Evolutionary conservation across 192 early-diverging fungal species (phyloP).

Genomic region (Coemansia sp.): DNA sequence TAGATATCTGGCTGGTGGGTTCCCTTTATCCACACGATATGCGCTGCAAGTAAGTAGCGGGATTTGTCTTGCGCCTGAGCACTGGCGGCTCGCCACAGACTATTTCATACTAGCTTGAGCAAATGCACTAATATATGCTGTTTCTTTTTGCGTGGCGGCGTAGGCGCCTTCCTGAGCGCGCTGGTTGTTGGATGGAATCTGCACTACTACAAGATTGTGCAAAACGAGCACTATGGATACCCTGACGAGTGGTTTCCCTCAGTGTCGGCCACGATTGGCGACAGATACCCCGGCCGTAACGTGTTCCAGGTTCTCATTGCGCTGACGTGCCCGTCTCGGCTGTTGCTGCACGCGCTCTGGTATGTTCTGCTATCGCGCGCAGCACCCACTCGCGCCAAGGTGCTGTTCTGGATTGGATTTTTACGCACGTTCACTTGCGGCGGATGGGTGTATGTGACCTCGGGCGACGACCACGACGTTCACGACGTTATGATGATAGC

Average conservation of each 20-base stretch:
- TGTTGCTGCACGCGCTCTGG: constrained; percentile 50
- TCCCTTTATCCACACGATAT: constrained; percentile 50
- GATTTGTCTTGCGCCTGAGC: too few species aligned
- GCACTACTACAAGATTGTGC: constrained; percentile 78
- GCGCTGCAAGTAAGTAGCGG: constrained; percentile 42
- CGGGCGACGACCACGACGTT: constrained; percentile 70
- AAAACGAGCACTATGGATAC: constrained; percentile 72
- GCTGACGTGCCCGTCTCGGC: constrained; percentile 56
- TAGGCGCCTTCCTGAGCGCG: constrained; percentile 65
- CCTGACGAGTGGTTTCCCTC: constrained; percentile 79
- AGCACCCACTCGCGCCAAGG: constrained; percentile 30
- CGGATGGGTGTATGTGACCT: constrained; percentile 81
- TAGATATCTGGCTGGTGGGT: constrained; percentile 54
- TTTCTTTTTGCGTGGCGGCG: background rate
- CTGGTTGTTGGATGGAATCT: constrained; percentile 65
- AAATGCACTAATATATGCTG: background rate
- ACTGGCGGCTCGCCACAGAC: too few species aligned
- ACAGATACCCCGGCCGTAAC: constrained; percentile 69
- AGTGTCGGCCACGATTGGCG: constrained; percentile 76
- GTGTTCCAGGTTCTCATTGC: constrained; percentile 79
- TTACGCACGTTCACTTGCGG: constrained; percentile 73
- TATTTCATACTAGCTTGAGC: background rate
- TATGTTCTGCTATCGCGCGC: constrained; percentile 37
- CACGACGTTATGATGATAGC: constrained; percentile 80
- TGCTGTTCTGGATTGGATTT: constrained; percentile 47